These are phyloP conservation scores for Effrenium voratum DNA, from an alignment of 73 alveolate species.

Conservation along the genomic window DNA sequence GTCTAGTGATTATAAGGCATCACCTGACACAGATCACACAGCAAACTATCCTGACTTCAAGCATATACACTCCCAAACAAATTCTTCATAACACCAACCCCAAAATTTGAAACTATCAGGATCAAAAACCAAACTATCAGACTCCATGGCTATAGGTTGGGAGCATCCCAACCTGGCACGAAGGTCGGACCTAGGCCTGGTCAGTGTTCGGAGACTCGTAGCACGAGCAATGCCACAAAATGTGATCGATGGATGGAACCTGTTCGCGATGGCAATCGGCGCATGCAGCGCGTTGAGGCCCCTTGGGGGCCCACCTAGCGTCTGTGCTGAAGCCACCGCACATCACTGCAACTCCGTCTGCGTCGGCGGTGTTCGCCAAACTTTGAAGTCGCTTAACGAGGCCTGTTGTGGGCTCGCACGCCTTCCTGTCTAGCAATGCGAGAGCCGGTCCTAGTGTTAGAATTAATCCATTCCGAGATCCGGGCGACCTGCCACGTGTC, in stretches of 20 bases:
- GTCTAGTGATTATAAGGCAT: too few relatives aligned
- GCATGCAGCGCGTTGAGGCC: not conserved
- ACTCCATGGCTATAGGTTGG: not conserved
- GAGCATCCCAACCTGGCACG: not conserved
- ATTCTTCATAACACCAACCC: too few relatives aligned
- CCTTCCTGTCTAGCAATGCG: too few relatives aligned
- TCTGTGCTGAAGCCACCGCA: constrained; percentile 18
- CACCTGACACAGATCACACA: too few relatives aligned
- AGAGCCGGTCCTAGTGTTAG: too few relatives aligned
- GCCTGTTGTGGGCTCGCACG: too few relatives aligned
- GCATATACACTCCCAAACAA: too few relatives aligned
- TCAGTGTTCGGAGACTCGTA: not conserved
- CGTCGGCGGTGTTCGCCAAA: too few relatives aligned
- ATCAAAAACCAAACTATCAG: not conserved
- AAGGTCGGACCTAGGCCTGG: not conserved
- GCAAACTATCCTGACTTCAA: too few relatives aligned
- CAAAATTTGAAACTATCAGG: not conserved
- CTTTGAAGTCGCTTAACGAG: too few relatives aligned
- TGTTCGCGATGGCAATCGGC: not conserved
- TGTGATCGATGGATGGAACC: not conserved
- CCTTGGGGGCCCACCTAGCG: not conserved
- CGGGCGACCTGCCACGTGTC: too few relatives aligned
- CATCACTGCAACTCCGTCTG: not conserved
- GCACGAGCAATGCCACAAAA: not conserved
- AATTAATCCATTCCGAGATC: too few relatives aligned